A percentile compares a stretch with the other conserved stretches of the same genome.
phyloP scores from a whole-genome alignment of 345 rosid species.

The Melaleuca quinquenervia region DNA sequence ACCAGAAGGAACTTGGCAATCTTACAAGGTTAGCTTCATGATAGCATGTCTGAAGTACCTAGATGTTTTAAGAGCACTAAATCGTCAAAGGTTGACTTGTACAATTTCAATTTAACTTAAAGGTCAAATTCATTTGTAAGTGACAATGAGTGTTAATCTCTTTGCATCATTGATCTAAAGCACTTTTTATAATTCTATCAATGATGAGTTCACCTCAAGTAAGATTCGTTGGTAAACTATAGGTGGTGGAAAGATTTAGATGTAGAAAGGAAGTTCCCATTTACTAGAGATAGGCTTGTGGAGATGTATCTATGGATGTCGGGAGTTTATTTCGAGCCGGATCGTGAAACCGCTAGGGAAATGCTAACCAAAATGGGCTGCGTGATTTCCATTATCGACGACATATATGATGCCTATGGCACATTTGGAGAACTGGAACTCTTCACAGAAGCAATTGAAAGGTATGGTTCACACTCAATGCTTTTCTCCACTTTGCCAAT shows the following conservation, averaged over 20 bases:
- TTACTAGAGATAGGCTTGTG: neutral
- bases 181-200: no score
- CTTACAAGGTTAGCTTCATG: neutral
- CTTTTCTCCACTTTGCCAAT: neutral
- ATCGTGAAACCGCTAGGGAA: neutral
- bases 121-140: neutral
- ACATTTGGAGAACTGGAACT: neutral
- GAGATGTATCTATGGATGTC: neutral
- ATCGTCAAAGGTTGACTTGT: neutral
- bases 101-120: neutral
- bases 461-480: neutral
- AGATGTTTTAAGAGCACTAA: neutral
- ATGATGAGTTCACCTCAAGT: no score
- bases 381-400: neutral
- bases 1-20: neutral
- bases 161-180: neutral
- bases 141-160: neutral
- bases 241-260: slow-evolving; percentile 1
- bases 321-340: neutral
- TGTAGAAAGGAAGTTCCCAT: neutral
- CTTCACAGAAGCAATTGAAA: neutral
- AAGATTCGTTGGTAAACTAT: neutral
- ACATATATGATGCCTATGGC: neutral
- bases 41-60: neutral
- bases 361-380: neutral